Evolutionary conservation across 2,329 filamentous ascomycete species (phyloP), one percentile per base, ranked within the genome.

Genomic region (Neobulgaria alba): DNA sequence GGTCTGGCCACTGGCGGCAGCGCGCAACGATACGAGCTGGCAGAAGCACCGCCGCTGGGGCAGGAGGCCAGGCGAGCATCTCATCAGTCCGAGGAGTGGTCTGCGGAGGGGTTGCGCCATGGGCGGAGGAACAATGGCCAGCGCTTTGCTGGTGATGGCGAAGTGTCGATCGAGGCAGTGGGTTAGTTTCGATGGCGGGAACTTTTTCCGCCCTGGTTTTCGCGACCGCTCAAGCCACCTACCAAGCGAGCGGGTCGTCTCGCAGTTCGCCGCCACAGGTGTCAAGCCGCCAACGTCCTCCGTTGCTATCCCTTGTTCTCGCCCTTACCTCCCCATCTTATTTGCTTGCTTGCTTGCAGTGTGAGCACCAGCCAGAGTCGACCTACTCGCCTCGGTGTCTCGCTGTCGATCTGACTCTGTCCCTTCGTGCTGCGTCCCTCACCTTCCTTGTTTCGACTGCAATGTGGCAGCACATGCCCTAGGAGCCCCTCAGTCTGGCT

Each of bases 401-500:
- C 38, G 30, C 19, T 31, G 23, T 30, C 32, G 20, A 33, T 16
- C 21, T 38, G 32, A 29, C 21, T 18, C 35, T 19, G 29, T 42
- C 19, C 32, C 14, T 16, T n/a, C n/a, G n/a, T n/a, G n/a, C n/a
- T n/a, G n/a, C n/a, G n/a, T n/a, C n/a, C n/a, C n/a, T 35, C 29
- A 19, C 23, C 34, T 14, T 19, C 38, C 38, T 34, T 39, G 30
- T 42, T 42, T 41, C 17, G 33, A 49, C 40, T 60, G 57, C 56
- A 51, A 55, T 57, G 52, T 50, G 56, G 56, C 54, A 59, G 57
- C 57, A 60, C 45, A 60, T 59, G 57, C 57, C 57, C 53, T 55
- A 54, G 43, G 20, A 43, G 18, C 34, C 38, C 41, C 43, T 46
- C 46, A 53, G 45, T 48, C 57, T 60, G 57, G 57, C 57, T 57